Conservation (phyloP, 129 eudicot genomes). For the Lactuca sativa region DNA sequence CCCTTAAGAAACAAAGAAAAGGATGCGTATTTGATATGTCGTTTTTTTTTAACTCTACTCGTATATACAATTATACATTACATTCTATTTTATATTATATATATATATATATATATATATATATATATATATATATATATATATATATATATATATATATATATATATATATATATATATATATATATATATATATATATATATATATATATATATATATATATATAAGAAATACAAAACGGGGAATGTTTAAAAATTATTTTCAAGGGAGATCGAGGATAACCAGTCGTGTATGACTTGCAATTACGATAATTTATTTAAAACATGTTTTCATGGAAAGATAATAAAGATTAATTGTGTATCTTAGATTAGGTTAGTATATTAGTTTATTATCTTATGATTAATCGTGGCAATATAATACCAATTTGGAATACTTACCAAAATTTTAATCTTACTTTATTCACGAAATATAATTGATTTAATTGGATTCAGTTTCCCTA, state of each 20-base stretch:
- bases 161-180: too few relatives aligned
- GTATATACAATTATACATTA: too few relatives aligned
- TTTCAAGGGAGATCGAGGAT: neutral
- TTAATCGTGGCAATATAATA: neutral
- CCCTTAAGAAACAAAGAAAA: constrained; percentile 5
- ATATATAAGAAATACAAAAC: too few relatives aligned
- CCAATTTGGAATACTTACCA: neutral
- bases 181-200: too few relatives aligned
- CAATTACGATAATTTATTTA: neutral
- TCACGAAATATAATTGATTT: neutral
- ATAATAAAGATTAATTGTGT: neutral
- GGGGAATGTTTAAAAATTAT: too few relatives aligned
- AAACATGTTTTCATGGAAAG: neutral
- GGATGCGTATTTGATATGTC: constrained; percentile 1
- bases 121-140: too few relatives aligned
- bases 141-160: too few relatives aligned
- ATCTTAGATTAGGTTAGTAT: neutral
- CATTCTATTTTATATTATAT: too few relatives aligned
- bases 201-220: too few relatives aligned
- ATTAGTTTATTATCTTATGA: neutral
- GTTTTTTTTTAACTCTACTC: neutral
- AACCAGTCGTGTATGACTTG: neutral
- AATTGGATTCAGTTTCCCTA: too few relatives aligned
- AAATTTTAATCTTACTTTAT: too few relatives aligned
- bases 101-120: too few relatives aligned